These are phyloP conservation scores for Lotus japonicus DNA, from an alignment of 306 rosid genomes.

Conservation along the genomic window DNA sequence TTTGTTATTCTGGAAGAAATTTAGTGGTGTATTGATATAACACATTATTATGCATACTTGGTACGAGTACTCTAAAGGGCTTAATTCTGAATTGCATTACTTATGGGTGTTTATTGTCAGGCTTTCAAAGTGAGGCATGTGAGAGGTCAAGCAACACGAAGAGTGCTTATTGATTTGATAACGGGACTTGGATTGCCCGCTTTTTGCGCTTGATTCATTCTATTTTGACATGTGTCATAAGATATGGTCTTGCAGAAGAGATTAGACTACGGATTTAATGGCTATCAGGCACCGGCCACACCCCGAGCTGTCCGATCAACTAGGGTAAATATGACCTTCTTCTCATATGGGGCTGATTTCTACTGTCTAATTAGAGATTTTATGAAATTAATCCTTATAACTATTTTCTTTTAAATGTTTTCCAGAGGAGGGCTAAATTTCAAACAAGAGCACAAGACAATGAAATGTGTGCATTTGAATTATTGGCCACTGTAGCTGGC, in stretches of 20 bases:
- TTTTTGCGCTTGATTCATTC: constrained; percentile 24
- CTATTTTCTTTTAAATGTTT: constrained; percentile 14
- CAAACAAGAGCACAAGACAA: constrained; percentile 43
- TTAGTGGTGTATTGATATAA: neutral
- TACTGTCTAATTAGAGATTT: neutral
- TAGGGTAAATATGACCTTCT: constrained; percentile 46
- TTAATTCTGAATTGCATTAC: neutral
- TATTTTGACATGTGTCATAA: constrained; percentile 59
- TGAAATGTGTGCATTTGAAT: constrained; percentile 74
- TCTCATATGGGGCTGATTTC: neutral
- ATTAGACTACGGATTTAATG: constrained; percentile 73
- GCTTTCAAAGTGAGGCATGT: constrained; percentile 17
- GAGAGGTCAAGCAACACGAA: constrained; percentile 14
- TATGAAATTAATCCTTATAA: constrained; percentile 2
- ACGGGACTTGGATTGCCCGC: constrained; percentile 9
- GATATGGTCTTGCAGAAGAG: constrained; percentile 79
- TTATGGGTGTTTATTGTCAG: constrained; percentile 21
- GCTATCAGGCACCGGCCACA: constrained; percentile 56
- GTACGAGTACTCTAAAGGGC: no score
- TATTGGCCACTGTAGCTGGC: constrained; percentile 85
- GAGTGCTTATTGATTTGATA: neutral
- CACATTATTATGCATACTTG: no score
- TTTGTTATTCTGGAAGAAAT: neutral
- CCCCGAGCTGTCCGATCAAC: constrained; percentile 69
- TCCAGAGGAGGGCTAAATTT: constrained; percentile 44